Evolutionary conservation across 83 land plant genomes (phyloP).

Genomic region (Picea mariana): DNA sequence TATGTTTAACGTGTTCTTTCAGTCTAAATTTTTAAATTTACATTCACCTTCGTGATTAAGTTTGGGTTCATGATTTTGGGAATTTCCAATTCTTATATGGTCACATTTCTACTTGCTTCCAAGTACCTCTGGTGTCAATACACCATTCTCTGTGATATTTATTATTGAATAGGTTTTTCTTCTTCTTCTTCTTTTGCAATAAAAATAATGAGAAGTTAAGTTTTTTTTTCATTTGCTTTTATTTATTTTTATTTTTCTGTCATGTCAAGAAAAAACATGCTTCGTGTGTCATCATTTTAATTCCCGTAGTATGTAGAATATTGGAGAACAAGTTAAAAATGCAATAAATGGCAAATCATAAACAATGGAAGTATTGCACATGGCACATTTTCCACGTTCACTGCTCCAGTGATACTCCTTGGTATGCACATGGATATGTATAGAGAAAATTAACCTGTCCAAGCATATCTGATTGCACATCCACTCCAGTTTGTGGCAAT

Average conservation of each 20-base stretch:
- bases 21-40: neutral
- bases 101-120: neutral
- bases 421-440: neutral
- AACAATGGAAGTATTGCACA: neutral
- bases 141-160: constrained; percentile 25
- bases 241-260: neutral
- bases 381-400: neutral
- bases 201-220: too few relatives aligned
- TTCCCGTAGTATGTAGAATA: neutral
- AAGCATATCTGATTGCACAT: neutral
- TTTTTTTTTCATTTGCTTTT: neutral
- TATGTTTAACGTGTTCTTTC: neutral
- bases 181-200: too few relatives aligned
- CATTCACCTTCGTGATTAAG: neutral
- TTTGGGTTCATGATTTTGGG: neutral
- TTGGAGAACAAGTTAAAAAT: neutral
- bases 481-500: neutral
- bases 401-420: neutral
- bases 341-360: neutral
- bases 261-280: neutral
- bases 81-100: neutral
- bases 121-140: constrained; percentile 59
- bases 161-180: too few relatives aligned
- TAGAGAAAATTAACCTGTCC: neutral
- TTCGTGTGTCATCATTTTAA: neutral